Base-by-base conservation (phyloP, 2,329 filamentous ascomycete genomes). In the Pseudopithomyces chartarum region DNA sequence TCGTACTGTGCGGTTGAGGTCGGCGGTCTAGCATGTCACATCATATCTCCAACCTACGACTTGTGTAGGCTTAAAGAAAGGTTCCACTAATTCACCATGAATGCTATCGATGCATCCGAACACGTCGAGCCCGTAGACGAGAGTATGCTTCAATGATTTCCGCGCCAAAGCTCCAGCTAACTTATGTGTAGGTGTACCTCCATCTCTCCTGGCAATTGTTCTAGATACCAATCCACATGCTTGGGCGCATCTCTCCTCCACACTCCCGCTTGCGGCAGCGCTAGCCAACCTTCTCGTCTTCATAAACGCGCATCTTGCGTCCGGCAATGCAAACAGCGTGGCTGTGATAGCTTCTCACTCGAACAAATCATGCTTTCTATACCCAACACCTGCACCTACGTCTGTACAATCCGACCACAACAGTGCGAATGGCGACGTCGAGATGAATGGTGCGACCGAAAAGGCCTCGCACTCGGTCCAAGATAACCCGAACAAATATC, bases 171-270 rank as follows among this genome's bases (percentile, higher is more conserved):
- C 61, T 65, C 23, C 45, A 62, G 46, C 48, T 51, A 20, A 11
- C 8, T 51, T 42, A 13, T 61, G n/a, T 29, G 17, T 15, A 84
- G 84, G 82, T 56, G 81, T 83, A 38, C 79, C 85, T 11, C 91
- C 95, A 0, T 96, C 94, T 13, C 87, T 99, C 34, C 87, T 97
- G 51, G 90, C 92, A 65, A 88, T 99, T 69, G 84, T 99, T 70
- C 85, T 99, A 79, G 95, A 99, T 80, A 97, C 94, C 23, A 99
- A 99, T 74, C 95, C 95, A 2, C 90, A 93, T 67, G 93, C 95
- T 67, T 97, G 95, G 95, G 87, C 91, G 6, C 83, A 91, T 58
- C 85, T 98, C 43, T 82, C 88, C 58, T 79, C 86, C 55, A 85
- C 85, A 32, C 87, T 98, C 7, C 87, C 94, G 26, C 85, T 99